Evolutionary conservation across 2,329 filamentous ascomycete genomes (phyloP), one percentile per base, ranked within the genome.

Genomic region (Rutstroemia sp.): DNA sequence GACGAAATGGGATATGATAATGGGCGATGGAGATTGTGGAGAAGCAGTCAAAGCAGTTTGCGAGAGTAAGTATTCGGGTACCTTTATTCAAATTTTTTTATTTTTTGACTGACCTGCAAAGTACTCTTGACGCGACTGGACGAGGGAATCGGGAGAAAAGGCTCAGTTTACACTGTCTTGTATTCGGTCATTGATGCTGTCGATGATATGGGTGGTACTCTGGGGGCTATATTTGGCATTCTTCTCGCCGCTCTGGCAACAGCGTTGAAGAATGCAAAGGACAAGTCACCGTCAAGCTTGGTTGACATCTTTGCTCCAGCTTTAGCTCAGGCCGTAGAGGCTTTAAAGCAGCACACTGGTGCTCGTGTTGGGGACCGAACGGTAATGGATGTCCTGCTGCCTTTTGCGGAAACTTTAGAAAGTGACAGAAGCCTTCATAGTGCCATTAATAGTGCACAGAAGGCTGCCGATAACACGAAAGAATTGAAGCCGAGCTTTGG

Each of bases 1-100:
- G 55, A 82, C 79, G 2, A 74, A 71, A 46, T 81, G 75, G 63
- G 79, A 81, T 64, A 69, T 67, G 38, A 51, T 69, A 4, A 64
- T 71, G 55, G 69, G 69, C 6, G 69, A 71, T 60, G 69, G 69
- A 9, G 68, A 70, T 55, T 70, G 67, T 50, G 69, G 68, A 9
- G 68, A 71, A 51, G 68, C 66, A 14, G 67, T 70, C 0, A 66
- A 68, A 52, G 63, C 60, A 10, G 61, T 64, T 21, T 59, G 61
- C 16, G 61, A 63, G 10, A 60, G 65, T 66, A 19, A 63, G 70
- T 19, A 58, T 71, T 27, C 58, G 60, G 19, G 66, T 65, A 38
- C 62, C 71, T 34, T 34, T 4, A 34, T 34, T 10, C 30, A 34
- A 34, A 34, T 34, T 12, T 34, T 34, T 12, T 9, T 4, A 12